Percentiles rank a stretch among this genome's conserved stretches.
phyloP scores from a whole-genome alignment of 805 yeast genomes.

The Ogataea kodamae region DNA sequence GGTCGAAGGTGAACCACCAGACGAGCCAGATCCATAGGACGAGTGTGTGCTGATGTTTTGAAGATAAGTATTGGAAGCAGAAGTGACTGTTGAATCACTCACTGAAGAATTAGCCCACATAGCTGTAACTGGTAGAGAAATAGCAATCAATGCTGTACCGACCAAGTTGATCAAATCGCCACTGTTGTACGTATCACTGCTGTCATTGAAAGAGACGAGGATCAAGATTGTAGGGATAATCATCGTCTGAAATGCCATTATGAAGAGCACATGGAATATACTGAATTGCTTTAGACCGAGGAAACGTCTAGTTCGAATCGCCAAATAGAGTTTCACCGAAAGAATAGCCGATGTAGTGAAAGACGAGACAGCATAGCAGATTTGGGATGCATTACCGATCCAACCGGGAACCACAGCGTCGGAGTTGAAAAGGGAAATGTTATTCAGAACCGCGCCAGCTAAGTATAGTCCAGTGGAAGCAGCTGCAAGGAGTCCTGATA shows the following conservation, averaged over 20 bases:
- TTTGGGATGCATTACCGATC: constrained; percentile 50
- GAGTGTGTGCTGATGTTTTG: constrained; percentile 16
- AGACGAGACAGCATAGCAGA: constrained; percentile 68
- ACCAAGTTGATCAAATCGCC: constrained; percentile 45
- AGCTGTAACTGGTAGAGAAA: constrained; percentile 78
- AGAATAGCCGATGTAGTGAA: constrained; percentile 59
- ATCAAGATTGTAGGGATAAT: constrained; percentile 71
- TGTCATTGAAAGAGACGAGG: constrained; percentile 46
- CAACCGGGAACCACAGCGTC: constrained; percentile 30
- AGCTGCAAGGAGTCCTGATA: constrained; percentile 45
- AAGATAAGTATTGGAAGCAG: constrained; percentile 30
- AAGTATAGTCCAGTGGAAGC: constrained; percentile 60
- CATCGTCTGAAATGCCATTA: constrained; percentile 81
- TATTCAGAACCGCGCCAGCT: constrained; percentile 44
- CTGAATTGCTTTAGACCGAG: constrained; percentile 83
- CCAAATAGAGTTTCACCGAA: constrained; percentile 59
- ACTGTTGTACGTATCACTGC: constrained; percentile 24
- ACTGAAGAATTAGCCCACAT: constrained; percentile 83
- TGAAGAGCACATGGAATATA: constrained; percentile 71
- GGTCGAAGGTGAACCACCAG: constrained; percentile 11
- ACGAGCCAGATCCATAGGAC: constrained; percentile 13
- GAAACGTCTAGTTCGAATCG: constrained; percentile 67
- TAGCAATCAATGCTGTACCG: constrained; percentile 58
- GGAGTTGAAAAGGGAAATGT: constrained; percentile 30
- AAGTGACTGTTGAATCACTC: constrained; percentile 41